Evolutionary conservation across 305 asterid species (phyloP).

Genomic region (Fraxinus sp.): DNA sequence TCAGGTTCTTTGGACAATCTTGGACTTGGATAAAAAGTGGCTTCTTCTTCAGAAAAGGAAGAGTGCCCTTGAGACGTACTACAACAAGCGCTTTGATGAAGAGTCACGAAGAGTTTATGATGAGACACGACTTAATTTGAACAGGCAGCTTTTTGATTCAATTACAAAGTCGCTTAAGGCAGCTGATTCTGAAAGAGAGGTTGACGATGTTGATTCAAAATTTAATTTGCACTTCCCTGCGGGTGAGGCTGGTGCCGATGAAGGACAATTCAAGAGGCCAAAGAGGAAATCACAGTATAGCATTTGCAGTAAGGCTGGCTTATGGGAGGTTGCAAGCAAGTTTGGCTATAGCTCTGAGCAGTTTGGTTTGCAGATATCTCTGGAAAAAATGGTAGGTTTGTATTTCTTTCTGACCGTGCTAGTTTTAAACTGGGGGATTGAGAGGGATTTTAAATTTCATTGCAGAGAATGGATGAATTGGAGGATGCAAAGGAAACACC

Average conservation of each 20-base stretch:
- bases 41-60: conserved; percentile 92
- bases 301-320: conserved; percentile 81
- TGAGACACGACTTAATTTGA: conserved; percentile 70
- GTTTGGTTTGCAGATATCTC: conserved; percentile 79
- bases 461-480: conserved; percentile 79
- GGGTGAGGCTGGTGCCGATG: conserved; percentile 83
- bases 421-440: conserved; percentile 13
- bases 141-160: conserved; percentile 75
- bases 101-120: conserved; percentile 76
- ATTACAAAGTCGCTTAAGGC: conserved; percentile 68
- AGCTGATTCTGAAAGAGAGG: conserved; percentile 90
- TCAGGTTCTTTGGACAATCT: conserved; percentile 96
- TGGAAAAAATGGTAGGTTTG: conserved; percentile 66
- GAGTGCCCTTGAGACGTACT: conserved; percentile 71
- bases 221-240: conserved; percentile 90
- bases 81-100: conserved; percentile 74
- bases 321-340: conserved; percentile 96
- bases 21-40: conserved; percentile 95
- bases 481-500: conserved; percentile 98
- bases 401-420: conserved; percentile 22
- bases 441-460: conserved; percentile 21
- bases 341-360: conserved; percentile 97
- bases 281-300: conserved; percentile 88
- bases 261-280: conserved; percentile 95
- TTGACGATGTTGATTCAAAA: conserved; percentile 88